Evolutionary conservation across 208 protist genomes (phyloP), one percentile per base, ranked within the genome.

Genomic region (Tritrichomonas foetus): DNA sequence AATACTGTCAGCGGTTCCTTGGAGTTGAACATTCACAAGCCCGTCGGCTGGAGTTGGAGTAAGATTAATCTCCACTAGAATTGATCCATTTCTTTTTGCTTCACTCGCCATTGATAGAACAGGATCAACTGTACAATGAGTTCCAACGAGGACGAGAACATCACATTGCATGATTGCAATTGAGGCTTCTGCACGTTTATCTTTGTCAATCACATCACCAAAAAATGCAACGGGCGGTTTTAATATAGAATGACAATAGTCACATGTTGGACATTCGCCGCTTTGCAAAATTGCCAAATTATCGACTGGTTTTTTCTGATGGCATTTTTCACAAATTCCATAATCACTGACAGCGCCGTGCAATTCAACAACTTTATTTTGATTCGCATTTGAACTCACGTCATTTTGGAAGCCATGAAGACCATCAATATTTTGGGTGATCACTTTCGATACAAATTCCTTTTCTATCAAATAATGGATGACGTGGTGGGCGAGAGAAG

Each of bases 371-470:
- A 89, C 47, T 39, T 57, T 53, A 61, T 61, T 61, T 30, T 82
- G 14, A 8, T 82, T 41, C 9, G 20, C 44, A 61, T 61, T 61
- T 30, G 47, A 8, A 8, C 50, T 41, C 9, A n/a, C 44, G 33
- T 89, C 47, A 14, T 53, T 20, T 20, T 57, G 14, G 30, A 53
- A 89, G 9, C 1, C 39, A 57, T 89, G 78, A 39, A 89, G 47
- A 11, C 47, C 41, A 89, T 89, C 78, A 47, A 44, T 53, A 57
- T 89, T 89, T 89, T 89, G 78, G 14, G 78, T 89, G 3, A 89
- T n/a, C 2, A 89, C 14, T 41, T 53, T 16, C 16, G 41, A 57
- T n/a, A 89, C 78, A 39, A 33, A 55, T 25, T 27, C 78, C 33
- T 39, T 20, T 5, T n/a, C 14, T 57, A 89, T n/a, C 16, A 89